Conservation (phyloP, 768 basidiomycete genomes). For the Boletus eberwhitei region DNA sequence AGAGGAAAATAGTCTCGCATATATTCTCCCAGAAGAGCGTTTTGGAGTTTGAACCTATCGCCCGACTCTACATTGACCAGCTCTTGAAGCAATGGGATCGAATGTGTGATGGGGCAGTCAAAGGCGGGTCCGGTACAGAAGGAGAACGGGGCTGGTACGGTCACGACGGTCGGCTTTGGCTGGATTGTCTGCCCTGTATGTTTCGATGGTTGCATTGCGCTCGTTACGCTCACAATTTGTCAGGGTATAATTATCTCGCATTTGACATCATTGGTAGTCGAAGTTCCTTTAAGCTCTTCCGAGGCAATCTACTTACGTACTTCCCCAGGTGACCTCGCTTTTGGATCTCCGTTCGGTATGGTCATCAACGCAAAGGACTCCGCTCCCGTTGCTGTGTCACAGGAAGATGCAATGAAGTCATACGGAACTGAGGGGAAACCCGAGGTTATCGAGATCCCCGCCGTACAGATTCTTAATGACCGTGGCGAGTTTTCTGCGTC, state of each 20-base stretch:
- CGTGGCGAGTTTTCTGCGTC: slow-evolving; percentile 86
- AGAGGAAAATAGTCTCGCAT: slow-evolving; percentile 87
- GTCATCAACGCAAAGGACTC: slow-evolving; percentile 67
- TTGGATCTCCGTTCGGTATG: slow-evolving; percentile 90
- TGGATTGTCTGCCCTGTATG: slow-evolving; percentile 72
- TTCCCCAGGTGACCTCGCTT: slow-evolving; percentile 60
- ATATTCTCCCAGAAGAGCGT: slow-evolving; percentile 85
- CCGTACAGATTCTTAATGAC: slow-evolving; percentile 81
- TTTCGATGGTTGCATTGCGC: neutral
- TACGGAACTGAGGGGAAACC: slow-evolving; percentile 46
- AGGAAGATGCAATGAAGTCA: slow-evolving; percentile 50
- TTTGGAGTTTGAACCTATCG: slow-evolving; percentile 80
- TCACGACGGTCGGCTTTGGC: slow-evolving; percentile 60
- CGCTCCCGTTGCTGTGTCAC: slow-evolving; percentile 62
- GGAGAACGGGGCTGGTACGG: slow-evolving; percentile 61
- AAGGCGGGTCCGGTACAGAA: slow-evolving; percentile 55
- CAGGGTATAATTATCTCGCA: slow-evolving; percentile 60
- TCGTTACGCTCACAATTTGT: slow-evolving; percentile 7
- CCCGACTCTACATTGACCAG: slow-evolving; percentile 54
- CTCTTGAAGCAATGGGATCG: slow-evolving; percentile 76
- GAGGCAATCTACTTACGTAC: neutral
- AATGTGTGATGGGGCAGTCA: slow-evolving; percentile 51
- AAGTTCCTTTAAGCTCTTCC: neutral
- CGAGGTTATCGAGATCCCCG: slow-evolving; percentile 65
- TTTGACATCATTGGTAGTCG: slow-evolving; percentile 70